phyloP scores from a whole-genome alignment of 2,329 filamentous ascomycete genomes.

The Paracoccidioides lutzii region DNA sequence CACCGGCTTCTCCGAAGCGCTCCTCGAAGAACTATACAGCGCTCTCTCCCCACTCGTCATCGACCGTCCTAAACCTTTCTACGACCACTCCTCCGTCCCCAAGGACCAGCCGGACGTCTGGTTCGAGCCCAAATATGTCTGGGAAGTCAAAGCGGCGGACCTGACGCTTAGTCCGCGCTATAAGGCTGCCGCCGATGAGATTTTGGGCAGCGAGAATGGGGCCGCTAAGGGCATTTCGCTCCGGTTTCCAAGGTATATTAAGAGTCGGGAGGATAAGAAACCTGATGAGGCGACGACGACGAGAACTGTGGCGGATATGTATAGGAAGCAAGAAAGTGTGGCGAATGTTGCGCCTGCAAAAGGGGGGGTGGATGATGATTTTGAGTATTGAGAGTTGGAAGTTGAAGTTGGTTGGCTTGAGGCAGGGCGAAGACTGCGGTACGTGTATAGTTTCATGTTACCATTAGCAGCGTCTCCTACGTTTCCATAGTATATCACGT shows the following conservation, averaged over 20 bases:
- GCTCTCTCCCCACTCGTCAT: constrained; percentile 67
- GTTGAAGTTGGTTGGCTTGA: background rate
- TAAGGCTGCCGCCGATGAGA: constrained; percentile 74
- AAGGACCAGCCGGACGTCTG: constrained; percentile 97
- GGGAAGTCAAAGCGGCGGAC: constrained; percentile 97
- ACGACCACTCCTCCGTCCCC: constrained; percentile 66
- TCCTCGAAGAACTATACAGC: constrained; percentile 74
- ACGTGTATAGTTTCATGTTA: background rate
- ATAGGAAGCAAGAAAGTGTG: constrained; percentile 84
- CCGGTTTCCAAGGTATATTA: constrained; percentile 86
- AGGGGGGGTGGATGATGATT: constrained; percentile 88
- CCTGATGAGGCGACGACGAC: constrained; percentile 76
- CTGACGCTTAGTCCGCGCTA: constrained; percentile 85
- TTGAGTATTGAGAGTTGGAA: constrained; percentile 60
- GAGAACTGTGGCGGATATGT: constrained; percentile 90
- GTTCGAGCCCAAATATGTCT: constrained; percentile 90
- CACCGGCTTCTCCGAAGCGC: constrained; percentile 88
- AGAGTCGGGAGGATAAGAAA: constrained; percentile 88
- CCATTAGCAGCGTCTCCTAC: no score
- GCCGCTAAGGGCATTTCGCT: constrained; percentile 71
- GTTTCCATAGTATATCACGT: no score
- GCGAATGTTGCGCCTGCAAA: constrained; percentile 72
- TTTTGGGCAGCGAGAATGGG: constrained; percentile 52
- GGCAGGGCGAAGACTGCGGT: background rate
- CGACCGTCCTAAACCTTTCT: constrained; percentile 86